Evolutionary conservation across 2,329 filamentous ascomycete genomes (phyloP).

Genomic region (Diaporthe ampelina): DNA sequence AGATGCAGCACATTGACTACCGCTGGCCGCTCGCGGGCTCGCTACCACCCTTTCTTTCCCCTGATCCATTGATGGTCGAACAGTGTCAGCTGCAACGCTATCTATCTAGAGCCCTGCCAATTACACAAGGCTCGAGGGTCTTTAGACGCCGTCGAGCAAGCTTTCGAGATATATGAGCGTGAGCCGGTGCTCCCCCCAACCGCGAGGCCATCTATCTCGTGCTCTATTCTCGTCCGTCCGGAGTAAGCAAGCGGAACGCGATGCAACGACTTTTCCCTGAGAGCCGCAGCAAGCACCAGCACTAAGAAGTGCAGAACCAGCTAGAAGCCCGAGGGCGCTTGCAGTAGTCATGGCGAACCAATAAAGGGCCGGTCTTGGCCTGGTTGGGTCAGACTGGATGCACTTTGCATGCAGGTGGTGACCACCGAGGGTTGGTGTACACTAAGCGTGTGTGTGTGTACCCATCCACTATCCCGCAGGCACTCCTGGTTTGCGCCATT

Average conservation of each 20-base stretch:
- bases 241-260: constrained; percentile 16
- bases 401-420: constrained; percentile 11
- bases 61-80: background rate
- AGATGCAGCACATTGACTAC: background rate
- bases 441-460: too few relatives aligned
- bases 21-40: background rate
- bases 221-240: background rate
- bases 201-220: constrained; percentile 23
- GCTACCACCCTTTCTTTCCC: background rate
- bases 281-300: constrained; percentile 25
- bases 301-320: constrained; percentile 22
- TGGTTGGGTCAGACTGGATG: constrained; percentile 25
- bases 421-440: background rate
- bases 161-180: background rate
- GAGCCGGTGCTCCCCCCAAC: constrained; percentile 1
- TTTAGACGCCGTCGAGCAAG: constrained; percentile 1
- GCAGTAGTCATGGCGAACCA: background rate
- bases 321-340: constrained; percentile 24
- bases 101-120: background rate
- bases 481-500: constrained; percentile 33
- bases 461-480: constrained; percentile 18
- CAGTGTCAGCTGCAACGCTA: background rate
- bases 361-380: background rate
- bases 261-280: constrained; percentile 12
- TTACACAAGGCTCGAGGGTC: background rate